Conservation (phyloP, 2,329 filamentous ascomycete genomes). For the Calycina marina region DNA sequence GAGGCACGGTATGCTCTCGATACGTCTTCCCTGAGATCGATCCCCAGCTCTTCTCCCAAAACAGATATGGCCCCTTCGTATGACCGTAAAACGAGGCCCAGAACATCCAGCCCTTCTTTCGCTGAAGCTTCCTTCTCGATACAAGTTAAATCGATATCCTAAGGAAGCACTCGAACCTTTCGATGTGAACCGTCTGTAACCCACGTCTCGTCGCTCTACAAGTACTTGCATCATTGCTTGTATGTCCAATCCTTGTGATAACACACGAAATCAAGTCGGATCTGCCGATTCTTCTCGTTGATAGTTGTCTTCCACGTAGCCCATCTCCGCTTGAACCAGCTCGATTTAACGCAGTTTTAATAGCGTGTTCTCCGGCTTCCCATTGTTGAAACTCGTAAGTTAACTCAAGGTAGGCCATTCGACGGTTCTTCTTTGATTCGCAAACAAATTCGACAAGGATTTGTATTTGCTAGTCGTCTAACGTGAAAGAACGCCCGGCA, state of each 20-base stretch:
- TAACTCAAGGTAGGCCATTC: too few relatives aligned
- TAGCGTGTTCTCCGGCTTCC: too few relatives aligned
- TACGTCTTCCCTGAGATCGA: background rate
- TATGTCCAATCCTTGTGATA: conserved; percentile 5
- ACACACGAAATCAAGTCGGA: background rate
- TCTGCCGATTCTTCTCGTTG: conserved; percentile 3
- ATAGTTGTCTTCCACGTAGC: conserved; percentile 8
- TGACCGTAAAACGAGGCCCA: conserved; percentile 4
- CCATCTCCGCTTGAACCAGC: too few relatives aligned
- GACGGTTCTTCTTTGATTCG: too few relatives aligned
- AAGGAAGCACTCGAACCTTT: background rate
- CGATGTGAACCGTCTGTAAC: conserved; percentile 1
- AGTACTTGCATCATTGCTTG: too few relatives aligned
- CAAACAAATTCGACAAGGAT: too few relatives aligned
- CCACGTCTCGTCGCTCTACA: conserved; percentile 5
- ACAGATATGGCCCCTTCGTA: conserved; percentile 3
- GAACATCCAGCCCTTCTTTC: conserved; percentile 6
- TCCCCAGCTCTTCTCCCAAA: conserved; percentile 16
- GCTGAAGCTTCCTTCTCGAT: background rate
- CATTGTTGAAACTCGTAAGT: too few relatives aligned
- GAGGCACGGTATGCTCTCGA: background rate
- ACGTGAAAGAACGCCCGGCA: too few relatives aligned
- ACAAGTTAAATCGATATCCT: background rate
- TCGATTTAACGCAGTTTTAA: too few relatives aligned
- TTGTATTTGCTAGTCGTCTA: too few relatives aligned